phyloP scores from a whole-genome alignment of 2,329 filamentous ascomycete species.

The Simplicillium sp. region DNA sequence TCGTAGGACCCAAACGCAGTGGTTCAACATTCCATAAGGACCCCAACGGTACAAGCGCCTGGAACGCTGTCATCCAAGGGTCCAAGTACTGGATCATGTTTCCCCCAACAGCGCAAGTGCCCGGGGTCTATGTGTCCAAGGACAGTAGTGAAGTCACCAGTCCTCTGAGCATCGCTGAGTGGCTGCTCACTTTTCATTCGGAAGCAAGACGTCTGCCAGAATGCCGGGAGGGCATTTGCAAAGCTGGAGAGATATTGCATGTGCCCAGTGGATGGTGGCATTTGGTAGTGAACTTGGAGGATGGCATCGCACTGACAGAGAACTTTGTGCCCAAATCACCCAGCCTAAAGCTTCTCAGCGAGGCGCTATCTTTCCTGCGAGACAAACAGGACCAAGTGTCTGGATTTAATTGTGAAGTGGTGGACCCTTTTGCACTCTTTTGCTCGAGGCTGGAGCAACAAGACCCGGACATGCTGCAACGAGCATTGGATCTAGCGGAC shows the following conservation, averaged over 20 bases:
- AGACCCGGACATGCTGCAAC: constrained; percentile 58
- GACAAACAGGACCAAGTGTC: constrained; percentile 81
- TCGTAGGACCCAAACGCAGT: constrained; percentile 76
- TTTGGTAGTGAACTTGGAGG: constrained; percentile 80
- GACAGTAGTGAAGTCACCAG: constrained; percentile 91
- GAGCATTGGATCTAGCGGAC: constrained; percentile 56
- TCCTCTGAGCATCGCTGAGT: constrained; percentile 93
- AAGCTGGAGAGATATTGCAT: constrained; percentile 76
- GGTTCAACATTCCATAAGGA: constrained; percentile 94
- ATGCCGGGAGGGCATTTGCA: constrained; percentile 79
- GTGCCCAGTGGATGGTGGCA: constrained; percentile 97
- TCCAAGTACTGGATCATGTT: constrained; percentile 99
- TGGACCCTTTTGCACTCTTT: constrained; percentile 68
- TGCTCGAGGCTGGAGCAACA: constrained; percentile 52
- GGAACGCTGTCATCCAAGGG: constrained; percentile 87
- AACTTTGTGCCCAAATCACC: constrained; percentile 76
- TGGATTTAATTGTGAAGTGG: constrained; percentile 66
- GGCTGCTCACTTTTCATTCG: constrained; percentile 81
- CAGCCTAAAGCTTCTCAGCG: constrained; percentile 48
- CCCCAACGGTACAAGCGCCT: constrained; percentile 65
- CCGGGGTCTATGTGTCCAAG: constrained; percentile 80
- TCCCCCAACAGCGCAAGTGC: constrained; percentile 66
- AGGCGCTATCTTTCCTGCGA: constrained; percentile 70
- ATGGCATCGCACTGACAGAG: constrained; percentile 82
- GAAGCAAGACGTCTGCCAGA: constrained; percentile 68